Base-by-base conservation (phyloP, 2,329 filamentous ascomycete genomes). In the Neonectria magnoliae region DNA sequence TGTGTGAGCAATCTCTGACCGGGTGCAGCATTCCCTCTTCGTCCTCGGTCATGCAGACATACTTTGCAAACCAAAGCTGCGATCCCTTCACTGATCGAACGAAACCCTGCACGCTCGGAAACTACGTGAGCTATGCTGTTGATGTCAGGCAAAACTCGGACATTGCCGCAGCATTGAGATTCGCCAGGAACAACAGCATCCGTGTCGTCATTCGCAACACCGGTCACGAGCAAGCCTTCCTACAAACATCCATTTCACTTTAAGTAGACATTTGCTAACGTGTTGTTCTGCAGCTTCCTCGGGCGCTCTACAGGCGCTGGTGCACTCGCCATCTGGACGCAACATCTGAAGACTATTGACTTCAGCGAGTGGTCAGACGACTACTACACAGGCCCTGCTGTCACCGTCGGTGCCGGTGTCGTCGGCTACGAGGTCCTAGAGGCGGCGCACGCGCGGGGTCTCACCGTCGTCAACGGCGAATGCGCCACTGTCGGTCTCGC, bases 401-500 rank as follows among this genome's bases (percentile, higher is more conserved):
- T 87, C n/a, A 86, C 81, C 22, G 71, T 89, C 31, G 85, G 83
- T 2, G 83, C 87, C 5, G 88, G 88, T 41, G 80, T 88, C 0
- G 78, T 82, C 45, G 85, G 79, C 0, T 78, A 73, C 25, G 85
- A 89, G 42, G 79, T 80, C 0, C 77, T 83, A 38, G 70, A 67
- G 31, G 81, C 80, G 42, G 85, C 84, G 2, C 41, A 69, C 8
- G 71, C 83, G 13, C 74, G 80, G 29, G 83, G 82, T 0, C 78
- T 84, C 50, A 81, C 79, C 0, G 80, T 88, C 2, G 81, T 89
- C 4, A 85, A 83, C 18, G 87, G 87, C 5, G 84, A 85, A n/a
- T 86, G 86, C 57, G 64, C 70, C 1, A 85, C 83, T 0, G 87
- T 90, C 5, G 88, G 87, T 1, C 68, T 87, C 8, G 83, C 85